These are phyloP conservation scores for Cornus kousa DNA, from an alignment of 148 eudicot species.

Conservation along the genomic window DNA sequence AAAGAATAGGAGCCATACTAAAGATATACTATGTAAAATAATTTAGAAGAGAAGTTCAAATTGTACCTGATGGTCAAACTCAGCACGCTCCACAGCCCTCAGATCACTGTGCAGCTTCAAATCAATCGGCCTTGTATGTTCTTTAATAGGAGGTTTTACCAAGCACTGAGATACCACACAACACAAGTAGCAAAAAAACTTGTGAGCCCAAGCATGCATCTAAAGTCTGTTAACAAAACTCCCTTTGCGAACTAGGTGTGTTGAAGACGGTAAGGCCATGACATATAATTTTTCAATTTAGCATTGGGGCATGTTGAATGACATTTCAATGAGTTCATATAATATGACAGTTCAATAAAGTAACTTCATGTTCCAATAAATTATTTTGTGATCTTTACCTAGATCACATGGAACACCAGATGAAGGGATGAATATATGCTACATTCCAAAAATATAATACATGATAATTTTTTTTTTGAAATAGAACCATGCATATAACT, in stretches of 20 bases:
- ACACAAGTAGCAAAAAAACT: neutral
- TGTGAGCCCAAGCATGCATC: neutral
- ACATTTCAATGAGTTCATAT: neutral
- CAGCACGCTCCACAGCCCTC: slow-evolving; percentile 89
- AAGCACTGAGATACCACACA: slow-evolving; percentile 53
- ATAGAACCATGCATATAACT: neutral
- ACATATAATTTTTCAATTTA: no score
- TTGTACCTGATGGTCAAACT: slow-evolving; percentile 77
- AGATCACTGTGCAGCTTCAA: slow-evolving; percentile 72
- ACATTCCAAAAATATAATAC: neutral
- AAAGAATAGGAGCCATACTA: neutral
- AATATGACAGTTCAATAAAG: neutral
- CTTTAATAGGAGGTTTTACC: slow-evolving; percentile 81
- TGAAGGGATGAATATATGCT: no score
- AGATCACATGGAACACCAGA: neutral
- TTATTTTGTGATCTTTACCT: neutral
- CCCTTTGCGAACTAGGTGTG: neutral
- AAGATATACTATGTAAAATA: no score
- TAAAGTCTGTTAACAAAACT: neutral
- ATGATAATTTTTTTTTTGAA: neutral
- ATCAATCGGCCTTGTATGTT: slow-evolving; percentile 71
- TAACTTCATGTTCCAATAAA: neutral
- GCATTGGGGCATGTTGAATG: neutral
- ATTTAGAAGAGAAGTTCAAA: neutral
- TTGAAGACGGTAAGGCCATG: no score